A percentile compares a stretch with the other conserved stretches of the same genome.
These are phyloP conservation scores for Rutstroemia sp. DNA, from an alignment of 2,329 filamentous ascomycete species.

Conservation along the genomic window DNA sequence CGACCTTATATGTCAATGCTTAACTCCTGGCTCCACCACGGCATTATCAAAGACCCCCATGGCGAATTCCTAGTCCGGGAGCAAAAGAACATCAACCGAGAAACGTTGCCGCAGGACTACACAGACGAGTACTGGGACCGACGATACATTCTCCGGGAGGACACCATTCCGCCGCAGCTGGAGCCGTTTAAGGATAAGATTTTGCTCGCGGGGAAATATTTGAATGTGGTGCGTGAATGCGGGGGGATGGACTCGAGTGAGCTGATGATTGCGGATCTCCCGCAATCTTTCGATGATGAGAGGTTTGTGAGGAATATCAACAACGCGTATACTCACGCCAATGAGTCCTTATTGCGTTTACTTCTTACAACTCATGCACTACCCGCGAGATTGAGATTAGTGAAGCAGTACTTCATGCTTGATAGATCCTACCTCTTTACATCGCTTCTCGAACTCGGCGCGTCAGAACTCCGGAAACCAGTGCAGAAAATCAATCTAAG, in stretches of 20 bases:
- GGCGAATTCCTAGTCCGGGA: slow-evolving; percentile 92
- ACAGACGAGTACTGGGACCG: slow-evolving; percentile 99
- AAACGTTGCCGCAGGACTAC: slow-evolving; percentile 89
- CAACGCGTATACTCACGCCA: slow-evolving; percentile 88
- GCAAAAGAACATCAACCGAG: slow-evolving; percentile 87
- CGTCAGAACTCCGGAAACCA: slow-evolving; percentile 83
- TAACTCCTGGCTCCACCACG: slow-evolving; percentile 97
- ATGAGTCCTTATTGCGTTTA: slow-evolving; percentile 83
- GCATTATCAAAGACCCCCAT: slow-evolving; percentile 89
- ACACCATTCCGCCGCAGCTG: slow-evolving; percentile 86
- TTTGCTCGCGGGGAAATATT: slow-evolving; percentile 91
- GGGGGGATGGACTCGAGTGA: slow-evolving; percentile 96
- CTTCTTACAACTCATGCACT: slow-evolving; percentile 89
- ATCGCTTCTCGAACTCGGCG: slow-evolving; percentile 88
- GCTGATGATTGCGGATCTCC: no score
- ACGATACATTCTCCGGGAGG: slow-evolving; percentile 87
- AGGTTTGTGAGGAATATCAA: slow-evolving; percentile 95
- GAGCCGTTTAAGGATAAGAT: slow-evolving; percentile 90
- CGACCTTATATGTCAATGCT: slow-evolving; percentile 96
- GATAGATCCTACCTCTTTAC: slow-evolving; percentile 97
- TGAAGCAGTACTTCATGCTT: slow-evolving; percentile 99
- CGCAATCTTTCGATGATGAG: slow-evolving; percentile 82
- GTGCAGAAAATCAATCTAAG: slow-evolving; percentile 82
- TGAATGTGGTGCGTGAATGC: slow-evolving; percentile 96
- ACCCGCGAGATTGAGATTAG: slow-evolving; percentile 74